phyloP scores from a whole-genome alignment of 257 asterid genomes.

The Scutellaria baicalensis region DNA sequence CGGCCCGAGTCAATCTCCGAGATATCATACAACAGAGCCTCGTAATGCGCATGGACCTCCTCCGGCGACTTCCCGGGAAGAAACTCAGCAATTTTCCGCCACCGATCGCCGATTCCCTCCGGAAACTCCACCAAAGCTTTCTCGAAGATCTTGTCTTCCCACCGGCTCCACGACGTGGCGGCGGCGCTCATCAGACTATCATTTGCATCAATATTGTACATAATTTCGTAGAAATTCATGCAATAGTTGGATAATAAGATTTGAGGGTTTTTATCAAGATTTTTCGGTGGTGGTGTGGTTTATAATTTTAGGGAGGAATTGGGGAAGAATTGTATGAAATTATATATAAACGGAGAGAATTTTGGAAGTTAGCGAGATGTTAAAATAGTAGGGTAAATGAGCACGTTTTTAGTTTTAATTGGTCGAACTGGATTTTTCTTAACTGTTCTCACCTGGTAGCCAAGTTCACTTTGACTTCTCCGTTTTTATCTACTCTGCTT shows the following conservation, averaged over 20 bases:
- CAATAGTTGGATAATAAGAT: neutral
- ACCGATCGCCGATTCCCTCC: conserved; percentile 47
- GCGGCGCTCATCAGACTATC: conserved; percentile 13
- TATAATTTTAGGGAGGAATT: neutral
- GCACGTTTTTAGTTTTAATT: conserved; percentile 28
- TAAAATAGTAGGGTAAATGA: neutral
- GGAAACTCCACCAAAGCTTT: conserved; percentile 46
- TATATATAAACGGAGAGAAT: conserved; percentile 1
- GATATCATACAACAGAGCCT: conserved; percentile 44
- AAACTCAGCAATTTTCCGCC: conserved; percentile 46
- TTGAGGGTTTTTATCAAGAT: neutral
- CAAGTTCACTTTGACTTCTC: conserved; percentile 30
- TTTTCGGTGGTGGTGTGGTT: neutral
- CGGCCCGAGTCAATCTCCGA: conserved; percentile 62
- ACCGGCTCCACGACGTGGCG: conserved; percentile 36
- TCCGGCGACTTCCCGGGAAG: conserved; percentile 43
- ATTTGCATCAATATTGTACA: conserved; percentile 15
- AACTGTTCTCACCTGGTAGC: conserved; percentile 21
- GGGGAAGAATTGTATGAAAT: conserved; percentile 5
- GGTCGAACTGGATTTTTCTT: conserved; percentile 16
- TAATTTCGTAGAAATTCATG: neutral
- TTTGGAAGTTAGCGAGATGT: conserved; percentile 3
- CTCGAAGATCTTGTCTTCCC: conserved; percentile 60
- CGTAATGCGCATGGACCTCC: conserved; percentile 51
- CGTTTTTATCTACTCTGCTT: neutral